phyloP scores from a whole-genome alignment of 305 asterid species.

The Rubia peregrina region DNA sequence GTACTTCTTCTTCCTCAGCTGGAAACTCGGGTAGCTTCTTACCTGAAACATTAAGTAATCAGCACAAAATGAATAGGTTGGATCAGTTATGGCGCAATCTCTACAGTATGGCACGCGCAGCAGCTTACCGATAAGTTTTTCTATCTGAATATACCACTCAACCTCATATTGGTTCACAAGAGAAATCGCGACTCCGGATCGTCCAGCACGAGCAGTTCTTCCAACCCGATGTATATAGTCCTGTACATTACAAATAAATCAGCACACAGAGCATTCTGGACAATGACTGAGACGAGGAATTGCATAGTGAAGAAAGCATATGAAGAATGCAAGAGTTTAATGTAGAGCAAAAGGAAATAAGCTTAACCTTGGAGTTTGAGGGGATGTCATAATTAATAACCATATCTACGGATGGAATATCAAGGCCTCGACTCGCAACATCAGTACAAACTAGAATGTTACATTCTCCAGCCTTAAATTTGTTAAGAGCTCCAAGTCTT shows the following conservation, averaged over 20 bases:
- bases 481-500: constrained; percentile 83
- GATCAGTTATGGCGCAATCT: neutral
- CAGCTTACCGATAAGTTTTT: constrained; percentile 63
- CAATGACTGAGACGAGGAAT: too few relatives aligned
- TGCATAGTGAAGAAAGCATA: neutral
- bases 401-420: constrained; percentile 85
- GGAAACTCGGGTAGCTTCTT: constrained; percentile 65
- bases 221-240: constrained; percentile 96
- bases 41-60: constrained; percentile 34
- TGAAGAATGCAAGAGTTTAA: neutral
- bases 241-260: constrained; percentile 33
- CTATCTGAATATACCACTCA: constrained; percentile 81
- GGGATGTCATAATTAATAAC: constrained; percentile 93
- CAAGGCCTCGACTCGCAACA: constrained; percentile 94
- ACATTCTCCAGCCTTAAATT: constrained; percentile 85
- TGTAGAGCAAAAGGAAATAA: constrained; percentile 12
- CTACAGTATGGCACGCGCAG: neutral
- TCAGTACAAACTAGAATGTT: constrained; percentile 81
- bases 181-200: constrained; percentile 82
- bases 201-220: constrained; percentile 96
- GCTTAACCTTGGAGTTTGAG: constrained; percentile 72
- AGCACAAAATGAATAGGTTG: neutral
- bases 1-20: constrained; percentile 72
- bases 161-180: constrained; percentile 78
- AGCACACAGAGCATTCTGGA: neutral